Evolutionary conservation across 495 filamentous ascomycete species (phyloP), one percentile per base, ranked within the genome.

Genomic region (Elasticomyces elasticus): DNA sequence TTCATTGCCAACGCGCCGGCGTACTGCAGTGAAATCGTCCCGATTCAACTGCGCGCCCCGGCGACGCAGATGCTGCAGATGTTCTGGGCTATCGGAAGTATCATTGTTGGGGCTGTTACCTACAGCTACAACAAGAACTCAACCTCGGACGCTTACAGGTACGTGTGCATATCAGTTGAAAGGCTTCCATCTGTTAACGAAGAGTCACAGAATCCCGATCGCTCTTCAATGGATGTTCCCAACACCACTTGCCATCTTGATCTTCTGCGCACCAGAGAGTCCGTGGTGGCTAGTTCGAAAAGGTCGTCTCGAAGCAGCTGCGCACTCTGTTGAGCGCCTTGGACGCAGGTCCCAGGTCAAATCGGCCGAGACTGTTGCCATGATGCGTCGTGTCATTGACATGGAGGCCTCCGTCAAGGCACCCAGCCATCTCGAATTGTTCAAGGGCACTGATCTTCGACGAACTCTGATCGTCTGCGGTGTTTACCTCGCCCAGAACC

Each of bases 241-340:
- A 0, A 62, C 84, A 4, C 86, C 86, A 2, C 73, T 92, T 5
- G 77, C 85, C 51, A 72, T 87, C 54, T 84, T 81, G 23, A 81
- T 87, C 52, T 74, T 71, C 46, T 76, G 86, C 22, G 84, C 84
- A 0, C 87, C 87, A 2, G 87, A 92, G 66, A 81, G 76, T 0
- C 87, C 87, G 0, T 90, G 84, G 85, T 90, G 86, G 86, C 76
- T 89, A 19, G 83, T 90, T 45, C 78, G 86, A 9, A 83, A 77
- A 60, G 85, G 83, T 5, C 76, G 74, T 27, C 72, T 78, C 15
- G 78, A 84, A 12, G 76, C 85, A 31, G 87, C 87, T 5, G 87
- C 86, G 64, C 68, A 71, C 12, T 71, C 84, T 5, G 70, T 92
- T 26, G 71, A 78, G 19, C 82, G 86, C 17, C 69, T 92, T 44